Base-by-base conservation (phyloP, 345 rosid genomes). In the Populus ilicifolia region DNA sequence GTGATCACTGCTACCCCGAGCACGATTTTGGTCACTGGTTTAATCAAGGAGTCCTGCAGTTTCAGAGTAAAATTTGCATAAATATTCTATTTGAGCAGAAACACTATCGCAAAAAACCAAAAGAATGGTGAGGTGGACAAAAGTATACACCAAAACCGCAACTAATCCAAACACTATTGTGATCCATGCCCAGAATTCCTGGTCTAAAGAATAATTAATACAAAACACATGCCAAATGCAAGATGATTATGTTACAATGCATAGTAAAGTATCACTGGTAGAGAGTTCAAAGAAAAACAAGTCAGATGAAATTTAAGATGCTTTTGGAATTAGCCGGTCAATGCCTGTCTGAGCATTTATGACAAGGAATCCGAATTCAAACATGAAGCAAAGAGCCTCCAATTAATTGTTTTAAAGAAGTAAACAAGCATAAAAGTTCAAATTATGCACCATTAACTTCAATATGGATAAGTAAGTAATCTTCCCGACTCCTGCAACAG, bases 11-110 rank as follows among this genome's bases (percentile, higher is more conserved):
- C 90, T 8, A 89, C 77, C 48, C 96, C 92, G 0, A 93, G 44
- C 79, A 96, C 54, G 80, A 92, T 93, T 83, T 85, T 93, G 79
- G 99, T 96, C 70, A 90, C 75, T n/a, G 99, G 99, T 75, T 87
- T 86, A 77, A 96, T 35, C 83, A 93, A 25, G 9, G 97, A 88
- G 78, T 96, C 99, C 99, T 96, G 92, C 85, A 82, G 87, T 74
- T 33, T 72, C 66, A 77, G 39, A 62, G 71, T n/a, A 61, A 33
- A 75, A 41, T 50, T 56, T 75, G 62, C 27, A 69, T 29, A 17
- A 48, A n/a, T 14, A 9, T 12, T n/a, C 20, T 63, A n/a, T 43
- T 43, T 21, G 16, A 33, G 18, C 6, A 21, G 35, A 70, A 35
- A 18, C 23, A 8, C 5, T 43, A 17, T 39, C n/a, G 8, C 13